These are phyloP conservation scores for Leptographium radiaticola DNA, from an alignment of 2,329 filamentous ascomycete species.

Conservation along the genomic window DNA sequence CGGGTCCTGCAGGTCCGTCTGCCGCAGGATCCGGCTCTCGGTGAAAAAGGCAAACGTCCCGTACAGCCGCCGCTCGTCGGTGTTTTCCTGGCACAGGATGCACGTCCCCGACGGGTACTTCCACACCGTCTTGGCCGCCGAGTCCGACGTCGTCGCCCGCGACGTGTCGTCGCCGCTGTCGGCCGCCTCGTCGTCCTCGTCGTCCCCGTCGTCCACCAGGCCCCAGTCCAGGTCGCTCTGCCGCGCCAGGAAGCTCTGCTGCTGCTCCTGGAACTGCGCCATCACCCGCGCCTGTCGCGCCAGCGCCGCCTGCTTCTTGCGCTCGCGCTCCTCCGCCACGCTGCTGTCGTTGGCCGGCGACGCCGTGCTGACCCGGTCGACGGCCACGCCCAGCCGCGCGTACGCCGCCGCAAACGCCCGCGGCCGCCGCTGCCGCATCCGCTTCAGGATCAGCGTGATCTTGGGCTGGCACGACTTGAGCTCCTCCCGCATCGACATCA, in stretches of 20 bases:
- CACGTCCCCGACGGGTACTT: slow-evolving; percentile 89
- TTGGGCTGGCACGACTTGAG: slow-evolving; percentile 77
- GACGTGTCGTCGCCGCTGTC: background rate
- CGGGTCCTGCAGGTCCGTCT: slow-evolving; percentile 69
- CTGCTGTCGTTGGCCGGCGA: slow-evolving; percentile 59
- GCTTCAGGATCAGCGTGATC: slow-evolving; percentile 68
- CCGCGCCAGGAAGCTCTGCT: slow-evolving; percentile 84
- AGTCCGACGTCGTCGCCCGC: slow-evolving; percentile 23
- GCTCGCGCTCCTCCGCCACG: slow-evolving; percentile 54
- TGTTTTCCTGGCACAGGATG: slow-evolving; percentile 93
- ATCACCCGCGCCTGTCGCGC: slow-evolving; percentile 88
- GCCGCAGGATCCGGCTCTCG: slow-evolving; percentile 73
- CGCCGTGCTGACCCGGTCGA: slow-evolving; percentile 68
- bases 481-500: slow-evolving; percentile 53
- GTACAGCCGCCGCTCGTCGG: slow-evolving; percentile 75
- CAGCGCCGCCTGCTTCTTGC: slow-evolving; percentile 80
- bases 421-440: slow-evolving; percentile 74
- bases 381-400: slow-evolving; percentile 47
- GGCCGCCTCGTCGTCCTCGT: slow-evolving; percentile 30
- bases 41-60: slow-evolving; percentile 86
- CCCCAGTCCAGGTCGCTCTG: slow-evolving; percentile 85
- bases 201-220: slow-evolving; percentile 67
- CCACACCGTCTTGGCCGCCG: slow-evolving; percentile 57
- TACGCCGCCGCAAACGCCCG: slow-evolving; percentile 58
- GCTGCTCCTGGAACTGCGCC: slow-evolving; percentile 96